phyloP scores from a whole-genome alignment of 1,284 basidiomycete genomes.

The Caloboletus firmus region DNA sequence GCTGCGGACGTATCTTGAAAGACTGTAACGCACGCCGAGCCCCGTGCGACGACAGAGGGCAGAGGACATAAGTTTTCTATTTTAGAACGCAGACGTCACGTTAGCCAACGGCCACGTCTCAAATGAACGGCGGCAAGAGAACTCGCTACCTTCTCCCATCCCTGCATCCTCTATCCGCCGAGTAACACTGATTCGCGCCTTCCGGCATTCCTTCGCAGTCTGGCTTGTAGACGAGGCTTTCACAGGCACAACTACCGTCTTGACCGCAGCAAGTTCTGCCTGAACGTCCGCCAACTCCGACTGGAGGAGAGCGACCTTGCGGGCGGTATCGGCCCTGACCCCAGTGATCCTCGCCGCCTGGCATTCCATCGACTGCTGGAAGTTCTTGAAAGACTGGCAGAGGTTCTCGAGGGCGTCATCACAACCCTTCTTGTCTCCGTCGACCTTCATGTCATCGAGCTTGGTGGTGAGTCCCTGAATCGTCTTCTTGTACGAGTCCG shows the following conservation, averaged over 20 bases:
- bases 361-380: constrained; percentile 10
- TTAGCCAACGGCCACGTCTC: constrained; percentile 5
- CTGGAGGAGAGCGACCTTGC: constrained; percentile 21
- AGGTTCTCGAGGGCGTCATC: constrained; percentile 10
- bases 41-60: neutral
- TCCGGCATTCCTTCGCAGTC: constrained; percentile 4
- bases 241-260: constrained; percentile 1
- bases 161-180: neutral
- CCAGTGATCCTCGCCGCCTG: constrained; percentile 18
- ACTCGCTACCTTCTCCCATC: constrained; percentile 9
- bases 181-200: neutral
- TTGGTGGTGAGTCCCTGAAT: constrained; percentile 16
- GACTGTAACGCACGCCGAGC: neutral
- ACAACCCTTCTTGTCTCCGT: constrained; percentile 1
- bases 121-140: neutral
- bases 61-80: neutral
- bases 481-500: constrained; percentile 7
- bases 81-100: neutral
- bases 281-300: constrained; percentile 15
- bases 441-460: constrained; percentile 1
- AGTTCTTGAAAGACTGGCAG: constrained; percentile 3
- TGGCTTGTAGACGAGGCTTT: neutral
- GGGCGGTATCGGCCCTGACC: constrained; percentile 24
- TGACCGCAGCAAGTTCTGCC: constrained; percentile 13
- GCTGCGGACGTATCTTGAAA: neutral